Percentiles rank a stretch among this genome's conserved stretches.
Evolutionary conservation across 116 monocot species (phyloP).

Genomic region (Cymodocea nodosa): DNA sequence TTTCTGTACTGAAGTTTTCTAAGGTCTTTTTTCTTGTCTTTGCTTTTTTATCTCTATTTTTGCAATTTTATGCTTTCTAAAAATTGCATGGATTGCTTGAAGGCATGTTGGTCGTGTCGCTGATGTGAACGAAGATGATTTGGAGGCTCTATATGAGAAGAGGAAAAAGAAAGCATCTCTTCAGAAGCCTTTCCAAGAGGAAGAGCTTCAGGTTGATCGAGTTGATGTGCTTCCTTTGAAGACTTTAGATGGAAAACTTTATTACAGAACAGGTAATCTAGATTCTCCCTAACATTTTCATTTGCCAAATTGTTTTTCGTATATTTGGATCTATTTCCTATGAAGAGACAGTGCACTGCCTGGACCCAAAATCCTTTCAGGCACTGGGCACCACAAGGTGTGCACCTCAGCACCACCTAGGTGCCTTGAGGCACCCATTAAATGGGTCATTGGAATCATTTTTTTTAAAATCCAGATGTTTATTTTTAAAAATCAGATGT

Average conservation of each 20-base stretch:
- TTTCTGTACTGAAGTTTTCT: no score
- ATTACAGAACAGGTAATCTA: conserved; percentile 53
- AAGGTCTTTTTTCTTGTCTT: no score
- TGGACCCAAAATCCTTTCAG: no score
- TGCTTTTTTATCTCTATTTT: no score
- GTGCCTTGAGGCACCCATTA: no score
- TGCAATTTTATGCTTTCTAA: not conserved
- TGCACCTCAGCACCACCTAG: no score
- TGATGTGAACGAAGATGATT: conserved; percentile 55
- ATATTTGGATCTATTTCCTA: no score
- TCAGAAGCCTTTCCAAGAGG: conserved; percentile 24
- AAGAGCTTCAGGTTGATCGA: conserved; percentile 46
- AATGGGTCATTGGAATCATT: no score
- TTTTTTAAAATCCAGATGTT: no score
- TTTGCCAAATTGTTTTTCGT: not conserved
- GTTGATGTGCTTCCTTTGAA: conserved; percentile 85
- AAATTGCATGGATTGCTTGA: conserved; percentile 4
- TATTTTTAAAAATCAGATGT: no score
- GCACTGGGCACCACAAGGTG: no score
- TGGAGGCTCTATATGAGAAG: conserved; percentile 80
- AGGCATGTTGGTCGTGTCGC: conserved; percentile 80
- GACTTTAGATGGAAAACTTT: conserved; percentile 66
- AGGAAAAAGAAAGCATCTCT: conserved; percentile 37
- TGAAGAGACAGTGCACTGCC: no score
- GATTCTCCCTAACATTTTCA: not conserved